Conservation (phyloP, 805 yeast species). For the Suhomyces vadensis region DNA sequence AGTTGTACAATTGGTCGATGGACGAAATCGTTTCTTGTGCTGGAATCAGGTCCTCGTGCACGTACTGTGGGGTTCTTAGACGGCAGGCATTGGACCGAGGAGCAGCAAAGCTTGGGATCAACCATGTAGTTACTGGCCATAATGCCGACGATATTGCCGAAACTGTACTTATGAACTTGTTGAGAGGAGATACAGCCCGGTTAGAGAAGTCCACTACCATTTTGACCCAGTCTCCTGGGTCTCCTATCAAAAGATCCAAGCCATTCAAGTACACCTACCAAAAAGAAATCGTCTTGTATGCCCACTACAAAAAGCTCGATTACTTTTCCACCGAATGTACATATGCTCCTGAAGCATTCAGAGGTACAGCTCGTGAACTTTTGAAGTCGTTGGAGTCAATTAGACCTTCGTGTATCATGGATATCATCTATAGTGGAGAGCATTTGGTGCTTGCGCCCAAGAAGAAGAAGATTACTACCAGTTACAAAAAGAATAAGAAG, state of each 20-base stretch:
- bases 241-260: conserved; percentile 90
- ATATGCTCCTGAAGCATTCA: conserved; percentile 96
- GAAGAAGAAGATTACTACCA: conserved; percentile 44
- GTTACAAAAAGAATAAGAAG: conserved; percentile 31
- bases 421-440: conserved; percentile 93
- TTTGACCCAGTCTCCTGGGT: conserved; percentile 76
- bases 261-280: conserved; percentile 96
- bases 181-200: conserved; percentile 95
- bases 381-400: conserved; percentile 88
- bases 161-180: conserved; percentile 89
- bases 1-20: conserved; percentile 97
- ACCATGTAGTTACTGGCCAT: conserved; percentile 96
- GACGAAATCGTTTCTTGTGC: conserved; percentile 95
- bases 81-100: conserved; percentile 97
- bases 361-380: conserved; percentile 94
- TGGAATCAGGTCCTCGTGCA: conserved; percentile 91
- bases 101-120: conserved; percentile 78
- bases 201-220: conserved; percentile 85
- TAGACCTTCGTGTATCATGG: conserved; percentile 90
- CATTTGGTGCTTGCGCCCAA: conserved; percentile 65
- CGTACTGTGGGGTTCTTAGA: conserved; percentile 96
- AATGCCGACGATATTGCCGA: conserved; percentile 99
- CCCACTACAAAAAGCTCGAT: conserved; percentile 92
- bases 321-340: conserved; percentile 97
- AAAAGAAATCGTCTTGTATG: conserved; percentile 95